Evolutionary conservation across 2,329 filamentous ascomycete genomes (phyloP).

Genomic region (Aspergillus neotritici): DNA sequence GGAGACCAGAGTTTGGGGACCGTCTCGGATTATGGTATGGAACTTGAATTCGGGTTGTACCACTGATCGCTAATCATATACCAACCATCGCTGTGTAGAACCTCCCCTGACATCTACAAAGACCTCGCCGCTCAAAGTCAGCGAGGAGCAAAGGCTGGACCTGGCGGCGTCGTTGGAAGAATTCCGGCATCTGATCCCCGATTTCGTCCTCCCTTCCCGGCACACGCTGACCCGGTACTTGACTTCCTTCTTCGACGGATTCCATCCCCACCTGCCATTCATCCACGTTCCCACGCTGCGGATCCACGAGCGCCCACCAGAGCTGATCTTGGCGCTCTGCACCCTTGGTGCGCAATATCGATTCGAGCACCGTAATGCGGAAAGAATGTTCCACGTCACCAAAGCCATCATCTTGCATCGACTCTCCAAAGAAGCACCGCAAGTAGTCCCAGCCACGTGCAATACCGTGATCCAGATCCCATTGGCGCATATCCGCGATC

Average conservation of each 20-base stretch:
- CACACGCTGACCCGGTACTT: slow-evolving; percentile 64
- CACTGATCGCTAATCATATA: neutral
- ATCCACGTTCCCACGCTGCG: slow-evolving; percentile 63
- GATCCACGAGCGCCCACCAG: slow-evolving; percentile 59
- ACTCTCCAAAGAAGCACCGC: slow-evolving; percentile 29
- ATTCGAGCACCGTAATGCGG: slow-evolving; percentile 41
- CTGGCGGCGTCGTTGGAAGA: slow-evolving; percentile 27
- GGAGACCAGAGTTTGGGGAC: slow-evolving; percentile 29
- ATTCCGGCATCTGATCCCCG: slow-evolving; percentile 28
- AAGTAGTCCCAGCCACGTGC: slow-evolving; percentile 8
- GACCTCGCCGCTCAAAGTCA: slow-evolving; percentile 21
- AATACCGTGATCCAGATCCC: slow-evolving; percentile 19
- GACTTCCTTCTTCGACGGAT: slow-evolving; percentile 64
- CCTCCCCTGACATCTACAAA: slow-evolving; percentile 22
- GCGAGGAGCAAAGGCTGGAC: slow-evolving; percentile 26
- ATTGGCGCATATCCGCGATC: slow-evolving; percentile 8
- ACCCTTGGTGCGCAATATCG: slow-evolving; percentile 52
- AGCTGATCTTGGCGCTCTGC: slow-evolving; percentile 61
- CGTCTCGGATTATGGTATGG: slow-evolving; percentile 28
- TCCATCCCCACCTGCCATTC: slow-evolving; percentile 57
- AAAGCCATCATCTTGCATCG: slow-evolving; percentile 60
- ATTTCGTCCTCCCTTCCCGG: slow-evolving; percentile 62
- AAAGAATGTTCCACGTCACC: slow-evolving; percentile 48
- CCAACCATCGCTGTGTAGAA: slow-evolving; percentile 14
- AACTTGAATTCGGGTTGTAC: neutral